These are phyloP conservation scores for Russula earlei DNA, from an alignment of 768 basidiomycete species.

Conservation along the genomic window DNA sequence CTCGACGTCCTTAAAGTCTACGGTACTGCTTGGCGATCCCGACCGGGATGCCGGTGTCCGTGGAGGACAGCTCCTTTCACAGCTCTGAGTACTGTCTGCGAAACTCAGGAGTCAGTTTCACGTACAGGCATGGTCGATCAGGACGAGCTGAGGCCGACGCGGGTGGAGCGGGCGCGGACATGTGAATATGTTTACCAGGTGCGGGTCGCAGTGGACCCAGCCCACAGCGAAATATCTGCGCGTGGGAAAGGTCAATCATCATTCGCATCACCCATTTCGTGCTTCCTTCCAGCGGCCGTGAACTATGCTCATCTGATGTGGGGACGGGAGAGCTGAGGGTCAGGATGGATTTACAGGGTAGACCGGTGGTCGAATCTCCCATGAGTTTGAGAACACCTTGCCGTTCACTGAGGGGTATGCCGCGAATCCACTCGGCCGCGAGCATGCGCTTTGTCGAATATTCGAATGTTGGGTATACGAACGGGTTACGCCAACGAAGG, in stretches of 20 bases:
- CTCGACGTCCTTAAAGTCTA: too few relatives aligned
- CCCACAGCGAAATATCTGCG: constrained; percentile 88
- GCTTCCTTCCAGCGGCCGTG: constrained; percentile 43
- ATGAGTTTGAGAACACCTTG: constrained; percentile 46
- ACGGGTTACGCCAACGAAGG: constrained; percentile 61
- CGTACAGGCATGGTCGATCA: constrained; percentile 90
- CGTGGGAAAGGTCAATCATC: constrained; percentile 81
- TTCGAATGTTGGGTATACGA: constrained; percentile 70
- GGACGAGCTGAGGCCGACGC: constrained; percentile 51
- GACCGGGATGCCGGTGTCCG: constrained; percentile 45
- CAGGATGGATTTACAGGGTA: constrained; percentile 3
- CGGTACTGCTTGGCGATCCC: constrained; percentile 45
- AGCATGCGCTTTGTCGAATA: constrained; percentile 71
- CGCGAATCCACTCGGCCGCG: constrained; percentile 80
- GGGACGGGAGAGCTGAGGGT: constrained; percentile 10
- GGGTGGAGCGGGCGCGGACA: constrained; percentile 45
- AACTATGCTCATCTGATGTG: neutral
- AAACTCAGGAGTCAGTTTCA: constrained; percentile 57
- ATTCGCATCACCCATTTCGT: constrained; percentile 65
- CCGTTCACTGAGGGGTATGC: constrained; percentile 63
- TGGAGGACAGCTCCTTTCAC: constrained; percentile 58
- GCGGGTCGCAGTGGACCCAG: constrained; percentile 73
- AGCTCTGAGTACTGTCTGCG: constrained; percentile 66
- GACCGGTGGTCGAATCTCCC: constrained; percentile 34
- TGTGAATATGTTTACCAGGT: constrained; percentile 73